Evolutionary conservation across 305 asterid species (phyloP).

Genomic region (Lippia alba): DNA sequence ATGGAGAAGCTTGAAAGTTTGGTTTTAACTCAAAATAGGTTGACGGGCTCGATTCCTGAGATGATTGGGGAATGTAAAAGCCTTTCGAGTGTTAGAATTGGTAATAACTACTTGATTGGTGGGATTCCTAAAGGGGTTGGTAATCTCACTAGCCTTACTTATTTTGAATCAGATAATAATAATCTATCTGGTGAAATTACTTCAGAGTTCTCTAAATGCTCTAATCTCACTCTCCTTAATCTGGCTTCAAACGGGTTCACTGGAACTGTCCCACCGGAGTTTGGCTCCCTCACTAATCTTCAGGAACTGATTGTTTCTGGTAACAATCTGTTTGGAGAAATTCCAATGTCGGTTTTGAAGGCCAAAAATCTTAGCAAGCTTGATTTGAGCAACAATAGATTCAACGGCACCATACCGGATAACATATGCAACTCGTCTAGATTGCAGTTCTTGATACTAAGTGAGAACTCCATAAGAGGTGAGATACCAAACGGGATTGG

Average conservation of each 20-base stretch:
- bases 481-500: constrained; percentile 79
- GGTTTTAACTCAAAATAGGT: constrained; percentile 81
- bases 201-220: constrained; percentile 73
- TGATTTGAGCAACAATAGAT: constrained; percentile 76
- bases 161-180: constrained; percentile 88
- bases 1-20: constrained; percentile 69
- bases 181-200: constrained; percentile 83
- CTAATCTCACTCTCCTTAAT: constrained; percentile 82
- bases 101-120: constrained; percentile 72
- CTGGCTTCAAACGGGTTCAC: constrained; percentile 82
- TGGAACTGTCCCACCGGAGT: constrained; percentile 79
- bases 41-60: constrained; percentile 64
- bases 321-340: constrained; percentile 73
- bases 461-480: constrained; percentile 67
- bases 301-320: constrained; percentile 90
- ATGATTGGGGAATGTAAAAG: constrained; percentile 67
- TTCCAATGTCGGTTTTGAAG: constrained; percentile 66
- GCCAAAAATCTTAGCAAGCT: constrained; percentile 82
- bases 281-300: constrained; percentile 69
- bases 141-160: constrained; percentile 80
- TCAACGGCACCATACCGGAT: constrained; percentile 73
- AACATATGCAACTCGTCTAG: constrained; percentile 75
- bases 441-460: constrained; percentile 74
- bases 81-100: constrained; percentile 77
- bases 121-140: constrained; percentile 77